Conservation (phyloP, 306 rosid species). For the Elaeagnus macrophylla region DNA sequence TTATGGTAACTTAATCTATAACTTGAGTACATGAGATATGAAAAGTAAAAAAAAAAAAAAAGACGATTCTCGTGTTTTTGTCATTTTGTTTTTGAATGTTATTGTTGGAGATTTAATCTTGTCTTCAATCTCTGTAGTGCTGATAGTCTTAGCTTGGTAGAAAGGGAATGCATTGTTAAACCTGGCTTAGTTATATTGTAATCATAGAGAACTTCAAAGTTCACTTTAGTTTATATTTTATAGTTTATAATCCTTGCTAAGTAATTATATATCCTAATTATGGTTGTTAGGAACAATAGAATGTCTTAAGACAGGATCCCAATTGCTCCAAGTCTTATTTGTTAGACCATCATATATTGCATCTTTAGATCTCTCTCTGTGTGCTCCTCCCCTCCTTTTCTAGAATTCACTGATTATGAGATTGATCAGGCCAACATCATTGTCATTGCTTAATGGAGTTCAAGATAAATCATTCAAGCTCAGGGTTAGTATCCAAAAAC, state of each 20-base stretch:
- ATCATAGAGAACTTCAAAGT: too few relatives aligned
- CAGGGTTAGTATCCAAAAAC: conserved; percentile 49
- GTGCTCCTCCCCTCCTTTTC: conserved; percentile 3
- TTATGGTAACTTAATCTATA: not conserved
- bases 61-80: too few relatives aligned
- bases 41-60: too few relatives aligned
- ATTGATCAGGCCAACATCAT: conserved; percentile 52
- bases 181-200: too few relatives aligned
- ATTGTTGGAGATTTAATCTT: too few relatives aligned
- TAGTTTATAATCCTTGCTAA: too few relatives aligned
- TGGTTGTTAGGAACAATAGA: not conserved
- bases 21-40: too few relatives aligned
- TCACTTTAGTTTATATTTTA: not conserved
- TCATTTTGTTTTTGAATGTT: too few relatives aligned
- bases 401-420: conserved; percentile 29
- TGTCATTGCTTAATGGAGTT: conserved; percentile 38
- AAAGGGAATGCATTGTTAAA: too few relatives aligned
- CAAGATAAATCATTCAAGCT: conserved; percentile 30
- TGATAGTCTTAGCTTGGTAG: too few relatives aligned
- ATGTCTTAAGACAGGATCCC: not conserved
- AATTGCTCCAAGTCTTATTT: conserved; percentile 3
- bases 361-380: conserved; percentile 4
- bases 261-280: not conserved
- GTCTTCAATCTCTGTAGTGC: too few relatives aligned
- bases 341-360: not conserved